These are phyloP conservation scores for Aspergillus sergii DNA, from an alignment of 2,329 filamentous ascomycete species.

Conservation along the genomic window DNA sequence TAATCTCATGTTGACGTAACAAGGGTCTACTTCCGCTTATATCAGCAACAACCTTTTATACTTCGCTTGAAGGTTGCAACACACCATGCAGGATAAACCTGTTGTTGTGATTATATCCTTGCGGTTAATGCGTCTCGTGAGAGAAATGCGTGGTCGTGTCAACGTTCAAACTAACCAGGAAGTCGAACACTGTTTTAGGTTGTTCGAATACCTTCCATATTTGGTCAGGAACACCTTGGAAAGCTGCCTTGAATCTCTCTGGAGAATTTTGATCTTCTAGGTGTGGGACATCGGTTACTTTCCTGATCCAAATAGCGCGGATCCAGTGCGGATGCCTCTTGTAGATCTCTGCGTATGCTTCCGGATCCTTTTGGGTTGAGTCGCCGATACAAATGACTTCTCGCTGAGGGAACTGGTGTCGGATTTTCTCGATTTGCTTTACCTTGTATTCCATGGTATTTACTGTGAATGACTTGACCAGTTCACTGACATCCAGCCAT, in stretches of 20 bases:
- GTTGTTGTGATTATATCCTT: not conserved
- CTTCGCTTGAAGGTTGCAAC: not conserved
- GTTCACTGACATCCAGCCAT: slow-evolving; percentile 80
- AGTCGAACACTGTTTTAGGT: slow-evolving; percentile 61
- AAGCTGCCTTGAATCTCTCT: slow-evolving; percentile 79
- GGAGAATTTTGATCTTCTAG: slow-evolving; percentile 75
- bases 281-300: slow-evolving; percentile 74
- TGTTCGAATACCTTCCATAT: slow-evolving; percentile 84
- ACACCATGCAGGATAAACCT: not conserved
- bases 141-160: not conserved
- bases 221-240: slow-evolving; percentile 69
- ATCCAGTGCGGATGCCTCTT: slow-evolving; percentile 74
- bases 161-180: slow-evolving; percentile 32
- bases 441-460: slow-evolving; percentile 87
- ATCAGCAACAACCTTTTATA: not conserved
- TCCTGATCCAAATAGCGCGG: slow-evolving; percentile 80
- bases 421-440: slow-evolving; percentile 74
- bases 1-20: slow-evolving; percentile 23
- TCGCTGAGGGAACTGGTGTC: slow-evolving; percentile 74
- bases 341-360: slow-evolving; percentile 81
- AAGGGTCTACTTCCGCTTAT: not conserved
- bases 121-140: not conserved
- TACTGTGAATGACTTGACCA: slow-evolving; percentile 76
- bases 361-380: slow-evolving; percentile 87
- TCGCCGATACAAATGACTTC: slow-evolving; percentile 87